Conservation (phyloP, 1,284 basidiomycete genomes). For the Cryptococcus sp. region DNA sequence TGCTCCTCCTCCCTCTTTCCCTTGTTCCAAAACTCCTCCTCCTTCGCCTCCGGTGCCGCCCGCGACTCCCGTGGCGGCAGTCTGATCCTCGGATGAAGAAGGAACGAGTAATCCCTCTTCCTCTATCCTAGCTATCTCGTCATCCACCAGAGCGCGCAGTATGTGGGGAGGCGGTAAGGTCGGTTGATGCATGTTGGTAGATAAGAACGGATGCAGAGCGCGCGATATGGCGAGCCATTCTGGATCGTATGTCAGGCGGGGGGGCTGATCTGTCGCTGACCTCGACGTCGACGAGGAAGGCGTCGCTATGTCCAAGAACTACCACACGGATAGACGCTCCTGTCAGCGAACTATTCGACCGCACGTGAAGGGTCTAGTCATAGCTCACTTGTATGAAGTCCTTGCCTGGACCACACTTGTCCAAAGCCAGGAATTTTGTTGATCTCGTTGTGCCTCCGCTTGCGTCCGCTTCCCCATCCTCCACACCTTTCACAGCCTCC, state of each 20-base stretch:
- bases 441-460: conserved; percentile 30
- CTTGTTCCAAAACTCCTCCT: conserved; percentile 47
- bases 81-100: background rate
- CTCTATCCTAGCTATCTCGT: conserved; percentile 68
- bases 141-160: conserved; percentile 62
- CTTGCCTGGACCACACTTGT: conserved; percentile 82
- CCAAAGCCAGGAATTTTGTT: conserved; percentile 86
- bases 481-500: conserved; percentile 4
- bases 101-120: conserved; percentile 42
- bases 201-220: conserved; percentile 78
- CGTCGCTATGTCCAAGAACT: conserved; percentile 71
- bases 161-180: conserved; percentile 64
- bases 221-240: conserved; percentile 93
- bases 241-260: conserved; percentile 69
- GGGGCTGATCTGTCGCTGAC: conserved; percentile 32
- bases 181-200: conserved; percentile 58
- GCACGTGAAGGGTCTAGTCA: background rate
- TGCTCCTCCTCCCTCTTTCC: background rate
- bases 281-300: conserved; percentile 22
- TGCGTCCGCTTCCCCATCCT: conserved; percentile 19
- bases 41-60: background rate
- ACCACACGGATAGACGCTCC: background rate
- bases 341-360: background rate
- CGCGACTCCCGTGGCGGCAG: background rate
- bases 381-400: conserved; percentile 77